These are phyloP conservation scores for Xylaria palmicola DNA, from an alignment of 495 filamentous ascomycete genomes.

Conservation along the genomic window DNA sequence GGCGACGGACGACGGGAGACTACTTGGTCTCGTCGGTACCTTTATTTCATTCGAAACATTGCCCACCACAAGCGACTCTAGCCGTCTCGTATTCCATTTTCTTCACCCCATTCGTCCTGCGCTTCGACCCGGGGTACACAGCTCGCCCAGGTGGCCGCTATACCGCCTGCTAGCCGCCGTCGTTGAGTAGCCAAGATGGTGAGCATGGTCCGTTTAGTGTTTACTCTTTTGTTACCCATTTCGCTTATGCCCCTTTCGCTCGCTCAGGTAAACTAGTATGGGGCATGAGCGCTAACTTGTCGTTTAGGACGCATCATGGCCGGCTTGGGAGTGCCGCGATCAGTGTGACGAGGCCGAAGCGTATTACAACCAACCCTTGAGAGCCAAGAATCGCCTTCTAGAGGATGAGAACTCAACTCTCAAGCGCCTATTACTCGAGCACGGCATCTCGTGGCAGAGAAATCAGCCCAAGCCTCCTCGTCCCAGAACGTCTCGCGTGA, in stretches of 20 bases:
- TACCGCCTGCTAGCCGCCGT: no score
- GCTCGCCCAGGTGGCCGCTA: no score
- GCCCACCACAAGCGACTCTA: no score
- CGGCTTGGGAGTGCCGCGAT: constrained; percentile 43
- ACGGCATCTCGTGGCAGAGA: constrained; percentile 37
- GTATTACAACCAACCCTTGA: constrained; percentile 40
- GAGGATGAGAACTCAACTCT: constrained; percentile 37
- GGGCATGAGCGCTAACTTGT: background rate
- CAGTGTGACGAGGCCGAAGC: constrained; percentile 41
- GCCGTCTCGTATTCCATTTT: no score
- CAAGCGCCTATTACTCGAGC: constrained; percentile 40
- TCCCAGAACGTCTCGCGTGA: constrained; percentile 13
- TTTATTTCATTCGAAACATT: no score
- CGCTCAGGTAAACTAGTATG: background rate
- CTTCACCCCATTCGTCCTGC: no score
- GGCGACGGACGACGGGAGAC: no score
- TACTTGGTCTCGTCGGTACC: no score
- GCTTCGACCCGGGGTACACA: no score
- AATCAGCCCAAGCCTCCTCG: constrained; percentile 12
- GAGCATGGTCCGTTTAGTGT: background rate
- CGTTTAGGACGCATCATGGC: constrained; percentile 17
- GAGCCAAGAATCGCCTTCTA: constrained; percentile 33
- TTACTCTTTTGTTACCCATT: no score
- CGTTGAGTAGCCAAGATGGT: constrained; percentile 14
- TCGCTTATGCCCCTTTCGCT: no score